A percentile compares a stretch with the other conserved stretches of the same genome.
These are phyloP conservation scores for Coemansia sp. DNA, from an alignment of 192 early-diverging fungal species.

Conservation along the genomic window DNA sequence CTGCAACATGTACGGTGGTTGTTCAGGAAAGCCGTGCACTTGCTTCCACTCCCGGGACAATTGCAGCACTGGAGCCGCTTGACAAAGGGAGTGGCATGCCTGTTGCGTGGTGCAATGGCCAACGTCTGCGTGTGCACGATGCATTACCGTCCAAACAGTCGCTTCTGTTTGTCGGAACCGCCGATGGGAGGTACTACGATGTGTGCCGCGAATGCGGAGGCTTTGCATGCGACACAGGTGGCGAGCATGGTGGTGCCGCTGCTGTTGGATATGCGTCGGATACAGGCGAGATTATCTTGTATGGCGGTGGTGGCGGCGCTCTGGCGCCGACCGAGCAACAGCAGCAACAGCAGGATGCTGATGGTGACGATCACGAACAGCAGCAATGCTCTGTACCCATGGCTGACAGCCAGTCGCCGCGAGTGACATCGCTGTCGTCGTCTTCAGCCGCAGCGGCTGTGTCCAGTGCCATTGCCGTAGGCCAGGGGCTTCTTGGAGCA, in stretches of 20 bases:
- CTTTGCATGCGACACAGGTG: slow-evolving; percentile 18
- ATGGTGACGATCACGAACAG: background rate
- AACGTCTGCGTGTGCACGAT: slow-evolving; percentile 35
- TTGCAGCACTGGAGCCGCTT: background rate
- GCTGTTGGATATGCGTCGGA: slow-evolving; percentile 19
- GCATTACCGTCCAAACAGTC: slow-evolving; percentile 14
- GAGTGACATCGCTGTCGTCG: background rate
- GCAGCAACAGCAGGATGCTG: background rate
- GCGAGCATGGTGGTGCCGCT: no score
- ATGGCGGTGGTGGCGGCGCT: background rate
- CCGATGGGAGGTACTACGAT: slow-evolving; percentile 2
- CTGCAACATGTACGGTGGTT: slow-evolving; percentile 7
- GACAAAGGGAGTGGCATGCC: background rate
- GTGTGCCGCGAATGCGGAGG: slow-evolving; percentile 27
- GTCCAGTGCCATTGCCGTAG: background rate
- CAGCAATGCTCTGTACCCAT: background rate
- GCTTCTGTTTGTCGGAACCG: slow-evolving; percentile 31
- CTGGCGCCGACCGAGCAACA: background rate
- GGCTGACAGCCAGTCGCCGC: background rate
- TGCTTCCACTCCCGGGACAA: background rate
- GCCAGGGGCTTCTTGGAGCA: slow-evolving; percentile 3
- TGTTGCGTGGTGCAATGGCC: slow-evolving; percentile 33
- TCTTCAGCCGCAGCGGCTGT: slow-evolving; percentile 2
- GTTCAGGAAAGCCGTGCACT: background rate
- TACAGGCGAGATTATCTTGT: slow-evolving; percentile 1